phyloP scores from a whole-genome alignment of 148 eudicot genomes.

The Pouteria glomerata region DNA sequence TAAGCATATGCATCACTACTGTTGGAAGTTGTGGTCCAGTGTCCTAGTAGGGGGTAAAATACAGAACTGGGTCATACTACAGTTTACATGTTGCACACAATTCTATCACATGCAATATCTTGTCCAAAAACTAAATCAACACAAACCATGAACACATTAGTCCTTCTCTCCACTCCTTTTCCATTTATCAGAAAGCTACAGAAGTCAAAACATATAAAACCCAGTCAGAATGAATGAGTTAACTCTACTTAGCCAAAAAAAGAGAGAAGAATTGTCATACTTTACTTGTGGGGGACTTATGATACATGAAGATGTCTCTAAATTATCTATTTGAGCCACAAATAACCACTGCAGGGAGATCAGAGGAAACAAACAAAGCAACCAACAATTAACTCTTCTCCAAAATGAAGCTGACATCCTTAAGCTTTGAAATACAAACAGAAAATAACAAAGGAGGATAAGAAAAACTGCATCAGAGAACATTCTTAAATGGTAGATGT shows the following conservation, averaged over 20 bases:
- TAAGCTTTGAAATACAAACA: neutral
- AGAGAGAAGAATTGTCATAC: constrained; percentile 37
- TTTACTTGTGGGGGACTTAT: constrained; percentile 58
- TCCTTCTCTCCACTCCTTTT: constrained; percentile 60
- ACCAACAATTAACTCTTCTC: no score
- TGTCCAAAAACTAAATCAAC: neutral
- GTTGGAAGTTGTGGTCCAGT: constrained; percentile 77
- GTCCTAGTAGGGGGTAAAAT: constrained; percentile 40
- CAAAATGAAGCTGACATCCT: neutral
- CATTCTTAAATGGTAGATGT: neutral
- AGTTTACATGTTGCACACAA: neutral
- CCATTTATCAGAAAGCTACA: constrained; percentile 85
- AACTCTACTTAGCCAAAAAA: neutral
- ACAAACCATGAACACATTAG: constrained; percentile 50
- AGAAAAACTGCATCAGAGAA: neutral
- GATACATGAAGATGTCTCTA: constrained; percentile 77
- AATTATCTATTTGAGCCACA: constrained; percentile 61
- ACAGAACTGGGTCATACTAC: neutral
- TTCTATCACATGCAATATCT: neutral
- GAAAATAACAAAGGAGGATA: neutral
- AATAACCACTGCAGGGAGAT: constrained; percentile 52
- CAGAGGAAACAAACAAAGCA: constrained; percentile 3
- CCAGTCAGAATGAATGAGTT: constrained; percentile 6
- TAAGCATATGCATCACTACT: constrained; percentile 42
- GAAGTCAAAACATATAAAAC: constrained; percentile 18